Conservation (phyloP, 768 basidiomycete genomes). For the Cystobasidium ongulense region DNA sequence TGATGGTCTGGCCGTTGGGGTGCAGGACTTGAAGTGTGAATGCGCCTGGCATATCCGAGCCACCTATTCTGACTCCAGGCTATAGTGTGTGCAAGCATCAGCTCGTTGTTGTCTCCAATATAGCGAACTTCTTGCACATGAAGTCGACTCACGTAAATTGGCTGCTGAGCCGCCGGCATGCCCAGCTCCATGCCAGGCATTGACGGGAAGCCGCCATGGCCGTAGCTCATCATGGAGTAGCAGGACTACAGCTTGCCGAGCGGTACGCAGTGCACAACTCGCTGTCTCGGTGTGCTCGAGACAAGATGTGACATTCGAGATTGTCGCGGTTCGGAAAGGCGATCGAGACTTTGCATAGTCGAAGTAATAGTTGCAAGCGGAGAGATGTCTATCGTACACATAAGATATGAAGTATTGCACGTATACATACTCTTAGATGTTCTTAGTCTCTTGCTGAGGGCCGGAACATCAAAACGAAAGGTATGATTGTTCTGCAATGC, state of each 20-base stretch:
- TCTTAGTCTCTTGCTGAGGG: too few relatives aligned
- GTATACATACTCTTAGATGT: too few relatives aligned
- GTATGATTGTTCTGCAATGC: too few relatives aligned
- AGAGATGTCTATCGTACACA: too few relatives aligned
- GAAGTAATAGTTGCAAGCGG: too few relatives aligned
- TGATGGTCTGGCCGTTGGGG: conserved; percentile 10
- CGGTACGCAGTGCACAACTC: neutral
- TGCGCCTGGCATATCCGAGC: neutral
- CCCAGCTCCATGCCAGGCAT: neutral
- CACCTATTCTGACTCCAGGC: neutral
- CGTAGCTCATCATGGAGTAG: neutral
- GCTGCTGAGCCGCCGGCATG: neutral
- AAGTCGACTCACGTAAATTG: conserved; percentile 1
- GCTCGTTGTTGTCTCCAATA: neutral
- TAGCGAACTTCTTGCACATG: neutral
- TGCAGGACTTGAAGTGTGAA: neutral
- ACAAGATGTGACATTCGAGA: too few relatives aligned
- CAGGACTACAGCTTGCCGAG: neutral
- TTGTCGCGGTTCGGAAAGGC: neutral
- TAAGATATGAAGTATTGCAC: too few relatives aligned
- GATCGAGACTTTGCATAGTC: neutral
- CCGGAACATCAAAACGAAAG: too few relatives aligned
- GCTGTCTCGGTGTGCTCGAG: too few relatives aligned
- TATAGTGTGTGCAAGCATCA: neutral
- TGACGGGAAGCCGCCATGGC: neutral